These are phyloP conservation scores for Gryganskiella cystojenkinii DNA, from an alignment of 192 early-diverging fungal genomes.

Conservation along the genomic window DNA sequence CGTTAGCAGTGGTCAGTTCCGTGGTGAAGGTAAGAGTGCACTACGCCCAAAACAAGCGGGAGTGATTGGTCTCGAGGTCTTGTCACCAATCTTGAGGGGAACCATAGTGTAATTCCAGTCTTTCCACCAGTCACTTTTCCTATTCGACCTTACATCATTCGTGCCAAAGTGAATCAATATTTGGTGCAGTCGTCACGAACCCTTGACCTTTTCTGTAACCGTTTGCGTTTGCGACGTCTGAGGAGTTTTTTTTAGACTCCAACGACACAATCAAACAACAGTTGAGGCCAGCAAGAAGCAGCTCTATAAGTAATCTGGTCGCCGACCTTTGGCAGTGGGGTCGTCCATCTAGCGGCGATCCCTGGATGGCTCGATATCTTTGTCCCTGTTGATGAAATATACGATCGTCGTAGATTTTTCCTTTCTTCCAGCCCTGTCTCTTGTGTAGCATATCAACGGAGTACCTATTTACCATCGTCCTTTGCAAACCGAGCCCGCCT, in stretches of 20 bases:
- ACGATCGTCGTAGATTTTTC: neutral
- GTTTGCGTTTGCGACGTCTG: slow-evolving; percentile 15
- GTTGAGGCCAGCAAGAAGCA: slow-evolving; percentile 8
- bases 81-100: too few relatives aligned
- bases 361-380: slow-evolving; percentile 4
- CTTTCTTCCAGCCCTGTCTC: slow-evolving; percentile 2
- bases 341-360: slow-evolving; percentile 6
- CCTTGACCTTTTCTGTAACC: slow-evolving; percentile 12
- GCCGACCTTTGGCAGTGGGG: slow-evolving; percentile 10
- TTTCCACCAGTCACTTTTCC: too few relatives aligned
- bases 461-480: slow-evolving; percentile 11
- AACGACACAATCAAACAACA: slow-evolving; percentile 10
- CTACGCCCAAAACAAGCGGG: too few relatives aligned
- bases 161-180: too few relatives aligned
- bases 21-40: too few relatives aligned
- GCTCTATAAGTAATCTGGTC: slow-evolving; percentile 9
- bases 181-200: too few relatives aligned
- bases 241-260: slow-evolving; percentile 12
- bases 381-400: slow-evolving; percentile 14
- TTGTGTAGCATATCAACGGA: slow-evolving; percentile 3
- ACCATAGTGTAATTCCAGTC: too few relatives aligned
- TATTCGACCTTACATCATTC: too few relatives aligned
- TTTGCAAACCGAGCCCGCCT: slow-evolving; percentile 8
- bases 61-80: too few relatives aligned
- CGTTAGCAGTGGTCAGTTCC: too few relatives aligned